These are phyloP conservation scores for Ustilago lituana DNA, from an alignment of 1,284 basidiomycete species.

Conservation along the genomic window DNA sequence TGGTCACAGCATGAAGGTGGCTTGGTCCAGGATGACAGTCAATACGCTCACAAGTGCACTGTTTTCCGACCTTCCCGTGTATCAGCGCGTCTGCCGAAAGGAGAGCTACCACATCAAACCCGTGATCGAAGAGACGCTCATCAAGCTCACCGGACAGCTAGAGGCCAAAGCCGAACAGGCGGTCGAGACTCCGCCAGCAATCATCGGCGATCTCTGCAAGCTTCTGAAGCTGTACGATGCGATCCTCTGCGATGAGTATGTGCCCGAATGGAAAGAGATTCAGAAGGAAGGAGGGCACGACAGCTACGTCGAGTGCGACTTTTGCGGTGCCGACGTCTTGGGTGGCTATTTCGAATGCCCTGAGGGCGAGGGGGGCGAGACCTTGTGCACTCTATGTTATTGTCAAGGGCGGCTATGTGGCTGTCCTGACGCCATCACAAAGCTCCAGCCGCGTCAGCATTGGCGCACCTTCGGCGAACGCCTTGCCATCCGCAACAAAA, in stretches of 20 bases:
- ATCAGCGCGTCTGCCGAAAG: slow-evolving; percentile 37
- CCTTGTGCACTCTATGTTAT: slow-evolving; percentile 43
- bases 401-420: slow-evolving; percentile 39
- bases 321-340: slow-evolving; percentile 43
- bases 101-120: slow-evolving; percentile 21
- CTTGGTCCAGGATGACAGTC: slow-evolving; percentile 36
- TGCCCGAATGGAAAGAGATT: slow-evolving; percentile 31
- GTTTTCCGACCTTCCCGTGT: slow-evolving; percentile 26
- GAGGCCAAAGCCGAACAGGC: background rate
- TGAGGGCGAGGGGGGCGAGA: slow-evolving; percentile 23
- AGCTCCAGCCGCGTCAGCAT: slow-evolving; percentile 33
- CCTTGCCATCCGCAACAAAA: slow-evolving; percentile 26
- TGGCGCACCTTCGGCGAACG: slow-evolving; percentile 33
- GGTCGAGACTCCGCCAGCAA: background rate
- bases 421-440: slow-evolving; percentile 18
- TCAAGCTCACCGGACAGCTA: slow-evolving; percentile 10
- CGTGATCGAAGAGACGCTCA: slow-evolving; percentile 28
- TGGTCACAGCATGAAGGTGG: slow-evolving; percentile 27
- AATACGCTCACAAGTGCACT: slow-evolving; percentile 24
- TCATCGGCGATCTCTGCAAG: slow-evolving; percentile 17
- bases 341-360: slow-evolving; percentile 44
- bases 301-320: slow-evolving; percentile 49
- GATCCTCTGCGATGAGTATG: slow-evolving; percentile 33
- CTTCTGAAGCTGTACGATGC: slow-evolving; percentile 37
- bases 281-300: slow-evolving; percentile 15